These are phyloP conservation scores for Globisporangium paroecandrum DNA, from an alignment of 352 stramenopile species.

Conservation along the genomic window DNA sequence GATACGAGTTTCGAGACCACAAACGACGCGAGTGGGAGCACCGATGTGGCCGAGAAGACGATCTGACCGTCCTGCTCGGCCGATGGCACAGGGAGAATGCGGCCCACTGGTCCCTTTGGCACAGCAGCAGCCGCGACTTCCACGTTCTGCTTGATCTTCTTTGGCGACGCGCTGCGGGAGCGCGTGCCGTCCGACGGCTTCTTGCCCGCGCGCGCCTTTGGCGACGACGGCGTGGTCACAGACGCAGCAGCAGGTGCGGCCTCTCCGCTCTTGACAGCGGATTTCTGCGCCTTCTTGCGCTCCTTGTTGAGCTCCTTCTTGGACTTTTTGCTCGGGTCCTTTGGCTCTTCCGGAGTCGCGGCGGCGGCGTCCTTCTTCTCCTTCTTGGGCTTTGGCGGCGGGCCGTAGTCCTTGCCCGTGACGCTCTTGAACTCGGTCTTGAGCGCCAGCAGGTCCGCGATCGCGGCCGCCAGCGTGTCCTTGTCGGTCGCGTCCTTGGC, in stretches of 20 bases:
- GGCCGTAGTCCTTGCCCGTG: conserved; percentile 68
- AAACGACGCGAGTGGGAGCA: conserved; percentile 63
- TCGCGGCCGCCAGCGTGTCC: conserved; percentile 42
- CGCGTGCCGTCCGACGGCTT: conserved; percentile 7
- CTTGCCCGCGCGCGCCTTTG: conserved; percentile 3
- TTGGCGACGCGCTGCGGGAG: conserved; percentile 5
- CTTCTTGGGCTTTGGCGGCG: conserved; percentile 62
- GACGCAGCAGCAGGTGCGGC: conserved; percentile 9
- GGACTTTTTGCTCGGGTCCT: conserved; percentile 65
- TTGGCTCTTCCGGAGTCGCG: conserved; percentile 17
- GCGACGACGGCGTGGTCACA: conserved; percentile 4
- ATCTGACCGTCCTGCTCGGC: conserved; percentile 52
- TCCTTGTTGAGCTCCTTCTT: conserved; percentile 90
- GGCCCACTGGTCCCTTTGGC: conserved; percentile 21
- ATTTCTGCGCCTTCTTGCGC: conserved; percentile 82
- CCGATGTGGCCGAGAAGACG: conserved; percentile 53
- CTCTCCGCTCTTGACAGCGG: conserved; percentile 56
- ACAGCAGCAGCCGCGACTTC: conserved; percentile 17
- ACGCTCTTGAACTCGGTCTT: conserved; percentile 76
- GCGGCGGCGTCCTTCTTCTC: conserved; percentile 42
- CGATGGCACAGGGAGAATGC: conserved; percentile 40
- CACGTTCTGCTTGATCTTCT: conserved; percentile 26
- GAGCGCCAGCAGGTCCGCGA: conserved; percentile 61
- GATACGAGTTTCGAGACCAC: conserved; percentile 53
- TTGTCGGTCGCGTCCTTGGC: conserved; percentile 48